Conservation (phyloP, 352 stramenopile genomes). For the Phytopythium oedochilum region DNA sequence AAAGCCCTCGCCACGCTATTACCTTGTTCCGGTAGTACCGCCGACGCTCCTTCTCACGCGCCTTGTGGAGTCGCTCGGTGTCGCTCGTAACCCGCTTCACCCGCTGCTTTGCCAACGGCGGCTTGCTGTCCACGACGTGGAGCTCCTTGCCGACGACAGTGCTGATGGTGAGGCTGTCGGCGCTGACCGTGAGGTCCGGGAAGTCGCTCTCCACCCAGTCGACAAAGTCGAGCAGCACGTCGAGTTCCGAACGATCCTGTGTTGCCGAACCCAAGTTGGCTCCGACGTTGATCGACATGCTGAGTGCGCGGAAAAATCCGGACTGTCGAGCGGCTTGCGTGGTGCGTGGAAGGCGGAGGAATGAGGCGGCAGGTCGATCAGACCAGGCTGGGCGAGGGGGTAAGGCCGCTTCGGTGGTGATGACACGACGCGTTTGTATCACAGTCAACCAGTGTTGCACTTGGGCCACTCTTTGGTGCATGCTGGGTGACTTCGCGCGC, state of each 20-base stretch:
- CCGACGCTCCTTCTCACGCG: slow-evolving; percentile 19
- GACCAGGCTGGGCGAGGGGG: too few species aligned
- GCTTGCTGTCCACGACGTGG: not conserved
- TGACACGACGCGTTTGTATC: too few species aligned
- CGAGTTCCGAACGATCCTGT: not conserved
- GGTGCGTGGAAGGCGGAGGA: not conserved
- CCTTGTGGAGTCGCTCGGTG: slow-evolving; percentile 5
- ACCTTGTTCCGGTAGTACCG: slow-evolving; percentile 30
- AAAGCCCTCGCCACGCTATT: not conserved
- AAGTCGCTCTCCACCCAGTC: not conserved
- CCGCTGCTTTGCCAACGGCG: not conserved
- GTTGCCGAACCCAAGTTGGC: not conserved
- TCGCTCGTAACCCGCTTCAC: not conserved
- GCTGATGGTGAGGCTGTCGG: not conserved
- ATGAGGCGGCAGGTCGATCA: not conserved
- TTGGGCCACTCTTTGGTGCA: not conserved
- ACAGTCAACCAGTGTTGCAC: too few species aligned
- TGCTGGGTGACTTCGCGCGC: not conserved
- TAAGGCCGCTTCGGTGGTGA: too few species aligned
- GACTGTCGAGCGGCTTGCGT: not conserved
- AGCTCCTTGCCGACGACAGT: not conserved
- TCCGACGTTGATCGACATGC: not conserved
- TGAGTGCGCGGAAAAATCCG: not conserved
- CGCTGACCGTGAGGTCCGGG: not conserved
- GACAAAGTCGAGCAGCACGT: slow-evolving; percentile 1